Percentiles rank a stretch among this genome's conserved stretches.
phyloP scores from a whole-genome alignment of 1,284 basidiomycete genomes.

The Volvariella volvacea region DNA sequence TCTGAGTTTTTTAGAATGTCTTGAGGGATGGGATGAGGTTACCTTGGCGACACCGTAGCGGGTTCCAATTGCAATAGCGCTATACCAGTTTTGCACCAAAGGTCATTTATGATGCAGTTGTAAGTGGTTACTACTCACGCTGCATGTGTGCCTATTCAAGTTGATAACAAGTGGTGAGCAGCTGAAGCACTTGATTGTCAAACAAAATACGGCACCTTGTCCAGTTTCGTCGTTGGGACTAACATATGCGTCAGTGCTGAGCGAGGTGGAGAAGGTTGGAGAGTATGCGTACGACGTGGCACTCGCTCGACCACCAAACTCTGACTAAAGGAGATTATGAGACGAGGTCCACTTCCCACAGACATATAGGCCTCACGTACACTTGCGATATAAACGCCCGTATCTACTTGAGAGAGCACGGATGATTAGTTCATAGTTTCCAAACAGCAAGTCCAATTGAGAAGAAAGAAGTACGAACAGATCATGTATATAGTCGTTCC shows the following conservation, averaged over 20 bases:
- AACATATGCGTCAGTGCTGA: too few species aligned
- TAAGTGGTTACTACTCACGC: neutral
- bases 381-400: slow-evolving; percentile 4
- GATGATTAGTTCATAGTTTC: too few species aligned
- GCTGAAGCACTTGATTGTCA: neutral
- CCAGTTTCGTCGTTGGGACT: slow-evolving; percentile 2
- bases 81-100: neutral
- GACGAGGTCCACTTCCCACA: neutral
- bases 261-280: too few species aligned
- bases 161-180: neutral
- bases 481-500: slow-evolving; percentile 9
- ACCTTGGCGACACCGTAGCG: slow-evolving; percentile 8
- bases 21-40: too few species aligned
- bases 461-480: too few species aligned
- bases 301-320: slow-evolving; percentile 7
- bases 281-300: too few species aligned
- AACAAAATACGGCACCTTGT: neutral
- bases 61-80: slow-evolving; percentile 5
- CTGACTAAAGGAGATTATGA: neutral
- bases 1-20: too few species aligned
- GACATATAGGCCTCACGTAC: too few species aligned
- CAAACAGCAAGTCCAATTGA: too few species aligned
- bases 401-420: too few species aligned
- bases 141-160: neutral
- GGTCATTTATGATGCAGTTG: neutral